A percentile compares a stretch with the other conserved stretches of the same genome.
phyloP scores from a whole-genome alignment of 2,329 filamentous ascomycete genomes.

The Exophiala phaeomuriformis region DNA sequence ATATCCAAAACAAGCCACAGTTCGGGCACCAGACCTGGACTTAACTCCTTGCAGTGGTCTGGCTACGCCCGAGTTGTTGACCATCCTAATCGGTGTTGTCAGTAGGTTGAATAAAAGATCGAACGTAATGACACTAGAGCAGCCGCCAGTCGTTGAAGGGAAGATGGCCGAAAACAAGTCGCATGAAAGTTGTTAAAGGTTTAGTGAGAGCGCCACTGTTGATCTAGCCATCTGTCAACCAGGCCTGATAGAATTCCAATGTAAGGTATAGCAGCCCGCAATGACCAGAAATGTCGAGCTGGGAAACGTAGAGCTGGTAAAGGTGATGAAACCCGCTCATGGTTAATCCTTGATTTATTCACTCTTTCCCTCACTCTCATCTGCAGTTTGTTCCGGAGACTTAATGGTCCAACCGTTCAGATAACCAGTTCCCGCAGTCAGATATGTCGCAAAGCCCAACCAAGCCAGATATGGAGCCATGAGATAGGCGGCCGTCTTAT shows the following conservation, averaged over 20 bases:
- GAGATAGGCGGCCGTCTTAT: conserved; percentile 63
- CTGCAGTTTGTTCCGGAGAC: conserved; percentile 12
- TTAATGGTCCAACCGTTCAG: conserved; percentile 61
- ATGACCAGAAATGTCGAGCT: not conserved
- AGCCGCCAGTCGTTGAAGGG: no score
- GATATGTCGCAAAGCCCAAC: conserved; percentile 80
- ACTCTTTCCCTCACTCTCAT: conserved; percentile 3
- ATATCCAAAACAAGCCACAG: not conserved
- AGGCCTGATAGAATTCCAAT: not conserved
- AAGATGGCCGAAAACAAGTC: no score
- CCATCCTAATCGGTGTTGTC: no score
- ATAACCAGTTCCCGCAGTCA: conserved; percentile 62
- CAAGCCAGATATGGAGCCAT: conserved; percentile 78
- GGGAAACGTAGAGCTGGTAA: not conserved
- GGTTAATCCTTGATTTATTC: not conserved
- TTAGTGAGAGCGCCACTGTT: not conserved
- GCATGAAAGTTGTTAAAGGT: not conserved
- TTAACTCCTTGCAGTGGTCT: no score
- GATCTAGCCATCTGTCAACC: not conserved
- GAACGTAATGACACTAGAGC: no score
- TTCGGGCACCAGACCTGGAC: not conserved
- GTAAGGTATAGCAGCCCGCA: not conserved
- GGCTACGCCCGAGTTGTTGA: no score
- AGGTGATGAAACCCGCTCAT: not conserved
- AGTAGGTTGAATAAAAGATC: no score